These are phyloP conservation scores for Scytalidium sp. DNA, from an alignment of 2,329 filamentous ascomycete genomes.

Conservation along the genomic window DNA sequence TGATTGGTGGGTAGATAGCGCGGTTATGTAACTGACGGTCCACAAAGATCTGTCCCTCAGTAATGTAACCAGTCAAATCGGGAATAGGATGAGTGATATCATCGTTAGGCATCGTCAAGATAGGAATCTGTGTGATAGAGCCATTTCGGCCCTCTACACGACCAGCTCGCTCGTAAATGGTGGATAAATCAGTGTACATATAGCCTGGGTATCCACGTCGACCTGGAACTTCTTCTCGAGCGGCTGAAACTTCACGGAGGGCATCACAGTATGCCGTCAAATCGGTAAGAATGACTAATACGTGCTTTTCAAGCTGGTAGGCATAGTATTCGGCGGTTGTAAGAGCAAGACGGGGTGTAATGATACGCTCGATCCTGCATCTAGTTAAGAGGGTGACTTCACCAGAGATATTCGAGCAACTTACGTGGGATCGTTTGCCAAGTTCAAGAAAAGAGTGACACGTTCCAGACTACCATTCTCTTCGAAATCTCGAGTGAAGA, in stretches of 20 bases:
- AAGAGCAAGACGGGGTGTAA: conserved; percentile 94
- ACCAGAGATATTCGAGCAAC: conserved; percentile 29
- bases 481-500: conserved; percentile 98
- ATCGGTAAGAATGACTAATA: conserved; percentile 97
- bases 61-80: conserved; percentile 98
- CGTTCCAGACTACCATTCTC: conserved; percentile 99
- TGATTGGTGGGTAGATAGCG: conserved; percentile 97
- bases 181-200: conserved; percentile 99
- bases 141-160: conserved; percentile 96
- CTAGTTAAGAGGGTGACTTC: conserved; percentile 7
- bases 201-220: conserved; percentile 99
- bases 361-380: conserved; percentile 93
- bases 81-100: conserved; percentile 99
- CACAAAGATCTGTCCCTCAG: conserved; percentile 97
- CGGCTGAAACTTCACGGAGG: conserved; percentile 95
- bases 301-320: conserved; percentile 99
- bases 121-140: conserved; percentile 98
- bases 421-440: conserved; percentile 97
- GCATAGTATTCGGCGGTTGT: conserved; percentile 99
- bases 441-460: conserved; percentile 95
- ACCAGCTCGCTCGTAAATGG: conserved; percentile 98
- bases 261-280: conserved; percentile 98
- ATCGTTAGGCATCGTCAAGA: conserved; percentile 99
- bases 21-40: conserved; percentile 94
- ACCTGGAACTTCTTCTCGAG: conserved; percentile 97